Evolutionary conservation across 768 basidiomycete genomes (phyloP).

Genomic region (Collybiopsis confluens): DNA sequence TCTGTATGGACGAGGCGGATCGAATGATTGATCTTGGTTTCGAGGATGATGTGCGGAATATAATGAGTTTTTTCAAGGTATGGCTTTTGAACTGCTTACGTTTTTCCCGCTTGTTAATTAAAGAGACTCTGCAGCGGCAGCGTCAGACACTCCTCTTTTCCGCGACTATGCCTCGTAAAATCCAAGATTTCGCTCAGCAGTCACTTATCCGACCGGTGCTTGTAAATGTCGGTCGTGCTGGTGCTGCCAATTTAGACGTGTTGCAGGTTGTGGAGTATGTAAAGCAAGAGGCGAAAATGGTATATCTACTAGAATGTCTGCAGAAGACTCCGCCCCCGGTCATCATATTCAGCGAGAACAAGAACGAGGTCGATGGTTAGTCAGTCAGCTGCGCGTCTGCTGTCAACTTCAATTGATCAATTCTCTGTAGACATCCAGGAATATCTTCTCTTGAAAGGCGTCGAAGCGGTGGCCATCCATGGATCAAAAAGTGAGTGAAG

Average conservation of each 20-base stretch:
- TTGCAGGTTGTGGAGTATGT: slow-evolving; percentile 97
- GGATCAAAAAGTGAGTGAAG: slow-evolving; percentile 87
- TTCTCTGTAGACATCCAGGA: slow-evolving; percentile 89
- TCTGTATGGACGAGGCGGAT: slow-evolving; percentile 99
- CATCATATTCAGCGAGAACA: slow-evolving; percentile 97
- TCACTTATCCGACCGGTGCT: slow-evolving; percentile 92
- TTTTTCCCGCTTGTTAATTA: slow-evolving; percentile 1
- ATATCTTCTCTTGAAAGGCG: slow-evolving; percentile 92
- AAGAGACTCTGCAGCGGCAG: slow-evolving; percentile 63
- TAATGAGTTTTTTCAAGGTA: slow-evolving; percentile 99
- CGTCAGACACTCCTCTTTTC: slow-evolving; percentile 96
- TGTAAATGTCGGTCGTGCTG: slow-evolving; percentile 97
- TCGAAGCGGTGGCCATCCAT: slow-evolving; percentile 98
- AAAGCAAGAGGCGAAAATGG: slow-evolving; percentile 99
- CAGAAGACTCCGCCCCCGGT: slow-evolving; percentile 99
- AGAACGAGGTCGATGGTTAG: slow-evolving; percentile 98
- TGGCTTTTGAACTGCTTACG: slow-evolving; percentile 12
- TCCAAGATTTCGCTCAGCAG: slow-evolving; percentile 97
- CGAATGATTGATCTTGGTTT: slow-evolving; percentile 99
- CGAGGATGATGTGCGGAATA: slow-evolving; percentile 97
- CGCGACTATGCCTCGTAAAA: slow-evolving; percentile 98
- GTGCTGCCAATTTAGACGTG: slow-evolving; percentile 95
- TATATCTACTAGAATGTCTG: slow-evolving; percentile 93
- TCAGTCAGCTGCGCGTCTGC: background rate
- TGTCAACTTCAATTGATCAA: background rate